Percentiles rank a stretch among this genome's conserved stretches.
Evolutionary conservation across 257 asterid species (phyloP).

Genomic region (Lycium ferocissimum): DNA sequence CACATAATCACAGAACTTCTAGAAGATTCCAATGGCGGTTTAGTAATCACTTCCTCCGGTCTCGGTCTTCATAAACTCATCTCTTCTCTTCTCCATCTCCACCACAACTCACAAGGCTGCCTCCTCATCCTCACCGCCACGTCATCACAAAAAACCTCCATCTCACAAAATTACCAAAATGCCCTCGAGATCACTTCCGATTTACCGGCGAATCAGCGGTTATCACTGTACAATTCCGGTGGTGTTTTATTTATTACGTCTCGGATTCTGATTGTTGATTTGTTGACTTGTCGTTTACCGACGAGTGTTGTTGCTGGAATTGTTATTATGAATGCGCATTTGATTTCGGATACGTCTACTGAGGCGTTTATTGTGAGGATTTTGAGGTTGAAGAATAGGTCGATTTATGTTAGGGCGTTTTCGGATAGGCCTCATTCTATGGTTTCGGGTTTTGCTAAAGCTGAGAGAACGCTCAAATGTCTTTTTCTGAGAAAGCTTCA

Average conservation of each 20-base stretch:
- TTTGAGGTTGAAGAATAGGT: conserved; percentile 62
- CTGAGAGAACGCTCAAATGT: conserved; percentile 85
- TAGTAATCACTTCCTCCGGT: conserved; percentile 83
- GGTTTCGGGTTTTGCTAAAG: conserved; percentile 95
- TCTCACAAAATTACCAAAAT: conserved; percentile 40
- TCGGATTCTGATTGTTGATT: conserved; percentile 88
- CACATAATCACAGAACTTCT: conserved; percentile 82
- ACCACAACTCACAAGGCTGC: conserved; percentile 79
- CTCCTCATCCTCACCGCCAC: conserved; percentile 84
- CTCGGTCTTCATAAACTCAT: conserved; percentile 82
- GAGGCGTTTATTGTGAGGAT: conserved; percentile 93
- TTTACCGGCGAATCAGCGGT: conserved; percentile 68
- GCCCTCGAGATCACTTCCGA: conserved; percentile 74
- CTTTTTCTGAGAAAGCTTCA: conserved; percentile 81
- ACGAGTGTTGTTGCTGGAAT: conserved; percentile 73
- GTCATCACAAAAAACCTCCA: conserved; percentile 63
- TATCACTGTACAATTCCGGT: conserved; percentile 78
- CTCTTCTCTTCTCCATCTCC: conserved; percentile 76
- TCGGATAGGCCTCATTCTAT: conserved; percentile 85
- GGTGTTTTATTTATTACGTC: conserved; percentile 76
- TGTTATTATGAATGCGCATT: conserved; percentile 75
- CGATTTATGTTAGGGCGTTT: conserved; percentile 82
- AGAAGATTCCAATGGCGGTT: conserved; percentile 82
- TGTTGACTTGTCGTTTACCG: conserved; percentile 80
- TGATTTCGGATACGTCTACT: conserved; percentile 86